phyloP scores from a whole-genome alignment of 1,139 yeast species.

The Sugiyamaella japonica region DNA sequence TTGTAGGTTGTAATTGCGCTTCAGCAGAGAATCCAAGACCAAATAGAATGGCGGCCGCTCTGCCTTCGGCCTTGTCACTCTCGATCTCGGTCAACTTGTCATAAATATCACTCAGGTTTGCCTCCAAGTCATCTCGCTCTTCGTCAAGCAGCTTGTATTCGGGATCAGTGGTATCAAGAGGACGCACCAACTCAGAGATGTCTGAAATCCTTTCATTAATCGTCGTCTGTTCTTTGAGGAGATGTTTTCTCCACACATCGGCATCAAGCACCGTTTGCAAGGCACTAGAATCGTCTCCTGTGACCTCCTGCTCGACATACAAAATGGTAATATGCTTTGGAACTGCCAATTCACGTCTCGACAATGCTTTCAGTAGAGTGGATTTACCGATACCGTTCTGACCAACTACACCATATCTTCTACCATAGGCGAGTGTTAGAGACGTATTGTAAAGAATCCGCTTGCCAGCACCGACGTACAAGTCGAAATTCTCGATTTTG shows the following conservation, averaged over 20 bases:
- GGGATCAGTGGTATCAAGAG: constrained; percentile 57
- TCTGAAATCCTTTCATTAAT: constrained; percentile 73
- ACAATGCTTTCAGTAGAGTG: constrained; percentile 82
- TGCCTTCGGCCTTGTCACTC: constrained; percentile 94
- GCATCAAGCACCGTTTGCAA: constrained; percentile 95
- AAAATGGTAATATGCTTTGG: constrained; percentile 94
- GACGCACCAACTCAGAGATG: constrained; percentile 65
- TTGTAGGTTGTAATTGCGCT: constrained; percentile 79
- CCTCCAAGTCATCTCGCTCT: constrained; percentile 83
- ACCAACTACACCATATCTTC: constrained; percentile 96
- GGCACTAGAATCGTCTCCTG: constrained; percentile 90
- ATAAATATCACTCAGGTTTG: constrained; percentile 72
- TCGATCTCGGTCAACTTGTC: constrained; percentile 90
- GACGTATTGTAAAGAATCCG: constrained; percentile 89
- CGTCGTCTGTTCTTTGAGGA: constrained; percentile 71
- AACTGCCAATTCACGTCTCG: constrained; percentile 88
- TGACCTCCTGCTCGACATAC: constrained; percentile 95
- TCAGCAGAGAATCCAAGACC: constrained; percentile 94
- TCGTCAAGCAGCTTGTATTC: constrained; percentile 81
- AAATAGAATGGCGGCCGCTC: constrained; percentile 91
- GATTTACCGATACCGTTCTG: constrained; percentile 99
- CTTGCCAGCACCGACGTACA: constrained; percentile 93
- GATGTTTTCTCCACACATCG: constrained; percentile 96
- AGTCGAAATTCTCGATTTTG: constrained; percentile 86
- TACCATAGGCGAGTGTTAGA: constrained; percentile 84